Conservation (phyloP, 192 early-diverging fungal genomes). For the Coemansia sp. region DNA sequence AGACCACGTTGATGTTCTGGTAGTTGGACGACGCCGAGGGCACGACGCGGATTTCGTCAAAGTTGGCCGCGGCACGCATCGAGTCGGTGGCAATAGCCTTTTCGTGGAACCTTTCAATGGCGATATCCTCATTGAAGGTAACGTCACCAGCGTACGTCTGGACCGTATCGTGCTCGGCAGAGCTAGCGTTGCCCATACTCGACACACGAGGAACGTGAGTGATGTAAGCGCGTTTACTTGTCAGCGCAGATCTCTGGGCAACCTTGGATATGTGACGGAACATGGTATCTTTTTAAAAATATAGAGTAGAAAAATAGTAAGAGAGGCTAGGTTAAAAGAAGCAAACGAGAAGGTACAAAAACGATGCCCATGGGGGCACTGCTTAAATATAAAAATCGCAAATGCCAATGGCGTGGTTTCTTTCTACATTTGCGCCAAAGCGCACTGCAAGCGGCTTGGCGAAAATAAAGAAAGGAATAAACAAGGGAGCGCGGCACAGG, state of each 20-base stretch:
- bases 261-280: slow-evolving; percentile 18
- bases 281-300: slow-evolving; percentile 22
- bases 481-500: not conserved
- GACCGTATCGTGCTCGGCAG: slow-evolving; percentile 27
- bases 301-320: slow-evolving; percentile 5
- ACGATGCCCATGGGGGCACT: not conserved
- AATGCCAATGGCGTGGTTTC: not conserved
- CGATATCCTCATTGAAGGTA: slow-evolving; percentile 50
- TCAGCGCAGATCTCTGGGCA: slow-evolving; percentile 5
- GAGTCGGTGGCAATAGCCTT: slow-evolving; percentile 50
- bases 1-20: slow-evolving; percentile 41
- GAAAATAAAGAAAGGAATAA: not conserved
- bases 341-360: not conserved
- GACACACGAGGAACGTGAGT: slow-evolving; percentile 41
- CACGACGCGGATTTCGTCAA: slow-evolving; percentile 40
- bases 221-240: slow-evolving; percentile 19
- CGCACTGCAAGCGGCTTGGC: not conserved
- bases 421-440: not conserved
- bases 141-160: slow-evolving; percentile 42
- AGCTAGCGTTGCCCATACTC: slow-evolving; percentile 39
- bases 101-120: slow-evolving; percentile 48
- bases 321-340: not conserved
- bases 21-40: slow-evolving; percentile 39
- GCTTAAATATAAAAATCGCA: not conserved
- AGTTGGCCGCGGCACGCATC: slow-evolving; percentile 49